Percentiles rank a stretch among this genome's conserved stretches.
These are phyloP conservation scores for Pseudofabraea citricarpa DNA, from an alignment of 2,329 filamentous ascomycete genomes.

Conservation along the genomic window DNA sequence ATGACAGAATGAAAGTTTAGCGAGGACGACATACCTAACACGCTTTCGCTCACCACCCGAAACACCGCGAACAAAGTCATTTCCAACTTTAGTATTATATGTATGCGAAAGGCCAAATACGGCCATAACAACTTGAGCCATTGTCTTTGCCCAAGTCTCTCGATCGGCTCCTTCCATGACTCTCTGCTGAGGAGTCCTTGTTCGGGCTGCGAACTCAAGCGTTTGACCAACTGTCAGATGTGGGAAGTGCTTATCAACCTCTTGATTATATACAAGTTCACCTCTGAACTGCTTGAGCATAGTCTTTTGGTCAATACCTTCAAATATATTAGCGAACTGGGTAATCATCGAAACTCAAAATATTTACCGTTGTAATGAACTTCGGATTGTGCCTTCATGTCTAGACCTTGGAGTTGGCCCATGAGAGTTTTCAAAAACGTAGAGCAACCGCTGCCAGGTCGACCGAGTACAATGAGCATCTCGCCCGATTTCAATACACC, in stretches of 20 bases:
- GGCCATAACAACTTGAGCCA: slow-evolving; percentile 59
- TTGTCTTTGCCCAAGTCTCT: slow-evolving; percentile 39
- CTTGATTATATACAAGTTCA: slow-evolving; percentile 70
- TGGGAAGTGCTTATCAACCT: slow-evolving; percentile 71
- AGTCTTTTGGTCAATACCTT: slow-evolving; percentile 39
- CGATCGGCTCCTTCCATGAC: slow-evolving; percentile 54
- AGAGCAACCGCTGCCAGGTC: slow-evolving; percentile 60
- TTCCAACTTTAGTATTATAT: slow-evolving; percentile 68
- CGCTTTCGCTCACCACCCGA: slow-evolving; percentile 72
- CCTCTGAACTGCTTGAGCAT: slow-evolving; percentile 59
- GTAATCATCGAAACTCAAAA: too few species aligned
- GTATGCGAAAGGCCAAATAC: slow-evolving; percentile 70
- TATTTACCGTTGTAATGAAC: slow-evolving; percentile 61
- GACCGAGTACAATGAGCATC: slow-evolving; percentile 63
- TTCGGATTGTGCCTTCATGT: slow-evolving; percentile 42
- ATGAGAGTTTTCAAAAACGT: slow-evolving; percentile 61
- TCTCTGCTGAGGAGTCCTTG: slow-evolving; percentile 57
- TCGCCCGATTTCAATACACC: slow-evolving; percentile 61
- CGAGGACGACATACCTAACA: too few species aligned
- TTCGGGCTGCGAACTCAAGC: slow-evolving; percentile 65
- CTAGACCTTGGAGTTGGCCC: slow-evolving; percentile 50
- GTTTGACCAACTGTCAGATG: slow-evolving; percentile 72
- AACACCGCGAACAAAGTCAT: slow-evolving; percentile 66
- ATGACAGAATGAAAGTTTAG: too few species aligned
- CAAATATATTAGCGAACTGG: too few species aligned